Evolutionary conservation across 2,329 filamentous ascomycete species (phyloP).

Genomic region (Colletotrichum destructivum): DNA sequence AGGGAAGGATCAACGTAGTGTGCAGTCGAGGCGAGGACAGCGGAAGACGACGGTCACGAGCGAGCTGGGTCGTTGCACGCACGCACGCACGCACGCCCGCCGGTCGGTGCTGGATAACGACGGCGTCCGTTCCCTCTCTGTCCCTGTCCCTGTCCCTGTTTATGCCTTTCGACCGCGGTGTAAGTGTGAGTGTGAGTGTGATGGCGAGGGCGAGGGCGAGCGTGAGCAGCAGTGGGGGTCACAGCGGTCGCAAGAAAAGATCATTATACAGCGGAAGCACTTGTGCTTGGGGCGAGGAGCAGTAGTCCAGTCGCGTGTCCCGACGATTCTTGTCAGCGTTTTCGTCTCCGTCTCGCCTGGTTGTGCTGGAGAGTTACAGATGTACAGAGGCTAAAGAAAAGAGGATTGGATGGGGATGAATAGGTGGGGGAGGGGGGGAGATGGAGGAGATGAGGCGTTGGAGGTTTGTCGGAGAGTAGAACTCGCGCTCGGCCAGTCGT

Average conservation of each 20-base stretch:
- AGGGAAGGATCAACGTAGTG: conserved; percentile 47
- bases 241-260: conserved; percentile 28
- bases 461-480: conserved; percentile 35
- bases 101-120: conserved; percentile 27
- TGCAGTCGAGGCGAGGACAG: conserved; percentile 33
- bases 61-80: conserved; percentile 37
- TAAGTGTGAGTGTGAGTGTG: conserved; percentile 31
- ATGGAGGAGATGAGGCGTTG: conserved; percentile 22
- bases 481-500: conserved; percentile 24
- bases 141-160: conserved; percentile 37
- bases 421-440: conserved; percentile 4
- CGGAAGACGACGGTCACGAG: conserved; percentile 29
- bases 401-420: conserved; percentile 2
- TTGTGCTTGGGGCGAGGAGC: conserved; percentile 12
- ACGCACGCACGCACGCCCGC: too few relatives aligned
- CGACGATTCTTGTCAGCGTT: background rate
- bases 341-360: conserved; percentile 11
- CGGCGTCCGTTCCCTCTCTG: conserved; percentile 23
- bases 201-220: background rate
- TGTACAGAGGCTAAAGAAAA: conserved; percentile 4
- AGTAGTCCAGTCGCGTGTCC: conserved; percentile 27
- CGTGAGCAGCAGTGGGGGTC: conserved; percentile 22
- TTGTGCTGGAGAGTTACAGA: background rate
- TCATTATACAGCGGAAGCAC: conserved; percentile 19
- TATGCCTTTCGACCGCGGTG: conserved; percentile 36